Base-by-base conservation (phyloP, 1,139 yeast genomes). In the Pneumocystis sp. region DNA sequence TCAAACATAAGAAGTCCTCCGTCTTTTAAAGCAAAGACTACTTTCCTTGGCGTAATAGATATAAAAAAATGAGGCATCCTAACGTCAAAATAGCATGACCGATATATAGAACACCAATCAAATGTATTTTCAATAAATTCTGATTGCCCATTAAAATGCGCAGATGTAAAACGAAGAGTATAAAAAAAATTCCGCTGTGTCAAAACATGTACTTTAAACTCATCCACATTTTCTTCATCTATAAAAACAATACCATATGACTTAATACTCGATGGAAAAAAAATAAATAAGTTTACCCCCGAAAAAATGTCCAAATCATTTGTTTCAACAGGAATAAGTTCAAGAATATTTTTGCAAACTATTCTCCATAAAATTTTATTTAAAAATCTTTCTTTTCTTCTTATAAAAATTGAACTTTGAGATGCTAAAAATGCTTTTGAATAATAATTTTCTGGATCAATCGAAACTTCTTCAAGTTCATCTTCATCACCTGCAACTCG, bases 1-100 rank as follows among this genome's bases (percentile, higher is more conserved):
- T 62, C 34, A n/a, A 66, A 61, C 21, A 64, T 63, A 56, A 66
- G 39, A 25, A 66, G 45, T 1, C 67, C 66, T 17, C 67, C 67
- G 45, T 66, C 66, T 39, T 66, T 62, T 10, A 66, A 61, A 17
- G 67, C 31, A 35, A 66, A 64, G 40, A 66, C 44, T 21, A 66
- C 61, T 44, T 37, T 62, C 10, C 61, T 61, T 19, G 67, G 62
- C 15, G 62, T 45, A 25, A 66, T 42, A 17, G 66, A 63, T 39
- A 64, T 57, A 61, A 66, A 62, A 40, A 62, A 66, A 57, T 63
- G 57, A n/a, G 67, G 67, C 10, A 29, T 29, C 21, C 67, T 45
- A 8, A 65, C 64, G 40, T 44, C 45, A 31, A 65, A 65, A 39
- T 63, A 63, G 10, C 66, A 65, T 5, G 67, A 61, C 7, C 60